These are phyloP conservation scores for Mycena citricolor DNA, from an alignment of 1,284 basidiomycete species.

Conservation along the genomic window DNA sequence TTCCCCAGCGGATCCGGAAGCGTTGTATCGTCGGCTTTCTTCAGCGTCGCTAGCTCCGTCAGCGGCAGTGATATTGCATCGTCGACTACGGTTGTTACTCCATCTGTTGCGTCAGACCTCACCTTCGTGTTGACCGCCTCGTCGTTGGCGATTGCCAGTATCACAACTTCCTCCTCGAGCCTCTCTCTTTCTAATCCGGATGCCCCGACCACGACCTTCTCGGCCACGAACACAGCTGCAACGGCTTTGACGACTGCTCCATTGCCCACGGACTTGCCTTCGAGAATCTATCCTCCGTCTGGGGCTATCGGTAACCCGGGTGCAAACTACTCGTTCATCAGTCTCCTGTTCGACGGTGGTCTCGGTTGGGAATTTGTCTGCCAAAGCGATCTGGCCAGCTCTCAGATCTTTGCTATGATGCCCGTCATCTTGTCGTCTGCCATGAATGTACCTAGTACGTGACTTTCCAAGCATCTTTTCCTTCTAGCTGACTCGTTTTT, in stretches of 20 bases:
- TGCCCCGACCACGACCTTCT: slow-evolving; percentile 43
- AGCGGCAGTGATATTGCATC: slow-evolving; percentile 6
- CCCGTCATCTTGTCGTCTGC: slow-evolving; percentile 52
- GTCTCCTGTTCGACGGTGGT: slow-evolving; percentile 46
- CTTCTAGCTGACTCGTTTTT: background rate
- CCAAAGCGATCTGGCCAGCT: slow-evolving; percentile 43
- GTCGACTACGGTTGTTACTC: slow-evolving; percentile 2
- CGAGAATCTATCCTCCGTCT: slow-evolving; percentile 54
- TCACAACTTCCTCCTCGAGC: slow-evolving; percentile 28
- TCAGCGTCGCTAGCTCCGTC: slow-evolving; percentile 4
- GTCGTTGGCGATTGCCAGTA: slow-evolving; percentile 41
- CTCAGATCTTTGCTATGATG: slow-evolving; percentile 64
- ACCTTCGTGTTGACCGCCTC: slow-evolving; percentile 43
- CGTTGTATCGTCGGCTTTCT: background rate
- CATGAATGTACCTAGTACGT: slow-evolving; percentile 48
- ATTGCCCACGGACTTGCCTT: slow-evolving; percentile 60
- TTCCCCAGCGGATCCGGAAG: slow-evolving; percentile 7
- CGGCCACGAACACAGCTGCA: slow-evolving; percentile 21
- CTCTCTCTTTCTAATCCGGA: slow-evolving; percentile 57
- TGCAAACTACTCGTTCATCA: slow-evolving; percentile 31
- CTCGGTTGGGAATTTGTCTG: slow-evolving; percentile 69
- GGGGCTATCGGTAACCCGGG: slow-evolving; percentile 12
- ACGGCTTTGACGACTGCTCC: slow-evolving; percentile 35
- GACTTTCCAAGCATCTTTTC: slow-evolving; percentile 7
- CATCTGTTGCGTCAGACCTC: slow-evolving; percentile 36